Base-by-base conservation (phyloP, 2,329 filamentous ascomycete species). In the Exophiala calicioides region DNA sequence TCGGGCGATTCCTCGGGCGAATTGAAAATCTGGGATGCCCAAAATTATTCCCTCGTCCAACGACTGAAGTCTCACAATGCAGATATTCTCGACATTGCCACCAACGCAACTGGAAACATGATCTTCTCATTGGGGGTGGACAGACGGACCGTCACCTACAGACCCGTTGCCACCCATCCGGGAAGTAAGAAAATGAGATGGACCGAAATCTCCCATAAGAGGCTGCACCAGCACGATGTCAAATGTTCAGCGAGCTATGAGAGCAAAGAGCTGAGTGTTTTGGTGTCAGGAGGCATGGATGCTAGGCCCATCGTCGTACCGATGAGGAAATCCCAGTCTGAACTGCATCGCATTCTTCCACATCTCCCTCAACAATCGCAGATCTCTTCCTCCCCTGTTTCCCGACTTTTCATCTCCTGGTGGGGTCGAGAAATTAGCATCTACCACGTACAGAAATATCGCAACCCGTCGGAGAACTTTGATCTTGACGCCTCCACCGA, bases 1-100 rank as follows among this genome's bases (percentile, higher is more conserved):
- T 95, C 90, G 1, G 93, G 89, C 39, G 93, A 98, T 65, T 97
- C 93, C 3, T 90, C 90, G 4, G 93, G 93, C 23, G 90, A 97
- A 64, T 78, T 98, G 30, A 84, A 88, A 56, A 88, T 97, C 63
- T 98, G 90, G 86, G 89, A 95, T 64, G 88, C 89, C 45, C 90
- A 87, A 70, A 95, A 88, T 42, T 95, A 91, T 66, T 90, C 90
- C 3, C 82, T 95, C 59, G 78, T 82, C 26, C 93, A 98, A 64
- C 80, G 90, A 39, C 81, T 98, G 44, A 84, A 90, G 61, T 84
- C 85, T 19, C 93, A 98, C 63, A 84, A 88, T 57, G 88, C 91
- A 33, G 93, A 98, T 68, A 85, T 95, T 3, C 75, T 98, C 50
- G 91, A 90, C 63, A 76, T 98, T n/a, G 84, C 88, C 2, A 80